Conservation (phyloP, 2,329 filamentous ascomycete species). For the Ambrosiella cleistominuta region DNA sequence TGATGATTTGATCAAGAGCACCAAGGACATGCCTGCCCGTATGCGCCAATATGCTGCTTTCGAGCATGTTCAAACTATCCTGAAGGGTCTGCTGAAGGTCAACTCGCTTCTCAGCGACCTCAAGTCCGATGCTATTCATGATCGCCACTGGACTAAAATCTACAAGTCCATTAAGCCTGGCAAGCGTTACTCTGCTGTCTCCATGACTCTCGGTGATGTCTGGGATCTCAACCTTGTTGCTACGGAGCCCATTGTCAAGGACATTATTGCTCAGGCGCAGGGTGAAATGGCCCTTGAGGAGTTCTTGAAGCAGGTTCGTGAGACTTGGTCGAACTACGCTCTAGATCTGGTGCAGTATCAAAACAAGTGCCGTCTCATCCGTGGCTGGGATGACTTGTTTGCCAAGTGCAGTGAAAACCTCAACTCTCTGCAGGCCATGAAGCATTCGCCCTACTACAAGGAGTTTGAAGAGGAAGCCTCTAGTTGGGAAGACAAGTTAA, state of each 20-base stretch:
- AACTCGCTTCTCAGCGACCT: slow-evolving; percentile 76
- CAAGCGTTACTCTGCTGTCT: slow-evolving; percentile 83
- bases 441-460: slow-evolving; percentile 97
- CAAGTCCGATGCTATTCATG: slow-evolving; percentile 89
- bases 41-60: slow-evolving; percentile 99
- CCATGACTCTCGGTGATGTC: slow-evolving; percentile 93
- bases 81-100: slow-evolving; percentile 77
- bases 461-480: slow-evolving; percentile 97
- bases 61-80: slow-evolving; percentile 85
- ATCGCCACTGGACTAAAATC: slow-evolving; percentile 94
- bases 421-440: slow-evolving; percentile 96
- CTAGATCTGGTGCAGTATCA: slow-evolving; percentile 94
- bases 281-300: slow-evolving; percentile 98
- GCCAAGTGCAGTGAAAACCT: slow-evolving; percentile 96
- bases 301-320: slow-evolving; percentile 87
- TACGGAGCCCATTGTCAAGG: slow-evolving; percentile 72
- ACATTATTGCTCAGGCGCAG: slow-evolving; percentile 88
- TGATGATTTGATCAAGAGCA: slow-evolving; percentile 89
- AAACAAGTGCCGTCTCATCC: slow-evolving; percentile 92
- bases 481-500: slow-evolving; percentile 94
- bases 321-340: slow-evolving; percentile 90
- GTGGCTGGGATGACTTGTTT: slow-evolving; percentile 95
- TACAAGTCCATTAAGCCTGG: slow-evolving; percentile 89
- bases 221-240: slow-evolving; percentile 90
- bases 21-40: slow-evolving; percentile 95